Base-by-base conservation (phyloP, 352 stramenopile species). In the Globisporangium orthogonon region DNA sequence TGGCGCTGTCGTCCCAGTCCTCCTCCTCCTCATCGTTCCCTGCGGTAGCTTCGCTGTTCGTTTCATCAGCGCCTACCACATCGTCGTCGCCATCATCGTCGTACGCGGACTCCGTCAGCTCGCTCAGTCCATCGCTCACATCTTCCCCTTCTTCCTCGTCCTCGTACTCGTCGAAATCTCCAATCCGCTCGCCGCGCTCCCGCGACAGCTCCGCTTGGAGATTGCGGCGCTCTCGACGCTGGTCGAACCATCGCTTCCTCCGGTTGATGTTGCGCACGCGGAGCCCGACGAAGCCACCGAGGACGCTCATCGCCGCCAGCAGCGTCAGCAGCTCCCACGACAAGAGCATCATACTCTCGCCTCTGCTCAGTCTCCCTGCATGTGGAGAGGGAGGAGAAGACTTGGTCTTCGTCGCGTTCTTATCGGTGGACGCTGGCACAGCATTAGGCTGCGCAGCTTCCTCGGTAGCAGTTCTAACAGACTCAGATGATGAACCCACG, bases 191-290 rank as follows among this genome's bases (percentile, higher is more conserved):
- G 23, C 28, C 58, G 40, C 35, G 66, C 56, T 67, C 65, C 53
- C 53, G 57, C 58, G 58, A 66, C 14, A 63, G 28, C 33, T 67
- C 50, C 4, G 57, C 69, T 28, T 68, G 71, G 11, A 60, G 58
- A 10, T 74, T 62, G 14, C 76, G 75, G 18, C 58, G 60, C 31
- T 69, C 70, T 3, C 60, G 62, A 52, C 73, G 73, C 31, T 72
- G 41, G 7, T 69, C 70, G 44, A 76, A 76, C 75, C 73, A 77
- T 7, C 30, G 69, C 39, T 83, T 86, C 31, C 75, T 71, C n/a
- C 67, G 73, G 47, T 75, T 75, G 7, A 76, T 60, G 7, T 70
- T 86, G 44, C 69, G 78, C 23, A 80, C 65, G 2, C 75, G 76
- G 41, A 76, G 33, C 3, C 74, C 65, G 11, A 87, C 65, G n/a